Base-by-base conservation (phyloP, 2,329 filamentous ascomycete genomes). In the Rhytidhysteron rufulum region DNA sequence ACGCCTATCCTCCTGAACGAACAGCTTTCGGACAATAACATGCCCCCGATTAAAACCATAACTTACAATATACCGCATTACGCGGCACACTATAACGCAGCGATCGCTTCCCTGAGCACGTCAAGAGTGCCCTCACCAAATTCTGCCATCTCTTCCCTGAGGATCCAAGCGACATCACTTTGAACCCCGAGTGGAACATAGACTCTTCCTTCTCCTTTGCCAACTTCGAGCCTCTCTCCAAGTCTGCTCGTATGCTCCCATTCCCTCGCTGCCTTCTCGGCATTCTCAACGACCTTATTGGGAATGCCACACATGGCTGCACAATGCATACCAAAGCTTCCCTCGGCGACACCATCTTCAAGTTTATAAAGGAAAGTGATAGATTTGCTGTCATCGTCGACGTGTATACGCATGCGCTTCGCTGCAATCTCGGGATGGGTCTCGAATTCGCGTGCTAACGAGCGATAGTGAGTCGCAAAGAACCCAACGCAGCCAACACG, bases 271-370 rank as follows among this genome's bases (percentile, higher is more conserved):
- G 93, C 93, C 17, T 83, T 79, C 66, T 98, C 93, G 0, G 93
- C 93, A 17, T 85, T 73, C 58, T 90, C 83, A 46, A 98, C 88
- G 13, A 98, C 82, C 40, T 83, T 83, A 32, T 74, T 73, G 0
- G 88, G 81, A 48, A 98, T 97, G 1, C 93, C 93, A 55, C 93
- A 98, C 93, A 98, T 98, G 44, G 88, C 85, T 1, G 93, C 93
- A 61, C 93, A 98, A 65, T 98, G 93, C 93, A 98, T 98, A 55
- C 93, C 93, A 58, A 97, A 98, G 58, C 88, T 95, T 13, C 93
- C 93, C 65, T 97, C 90, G 0, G 93, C 93, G 8, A 97, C 88
- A 2, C 93, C 93, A 11, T 88, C 80, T 66, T 97, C 93, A 0
- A 98, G 78, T 57, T 88, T 90, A 71, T 98, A 98, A 40, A 98